These are phyloP conservation scores for Mercurialis annua DNA, from an alignment of 345 rosid species.

Conservation along the genomic window DNA sequence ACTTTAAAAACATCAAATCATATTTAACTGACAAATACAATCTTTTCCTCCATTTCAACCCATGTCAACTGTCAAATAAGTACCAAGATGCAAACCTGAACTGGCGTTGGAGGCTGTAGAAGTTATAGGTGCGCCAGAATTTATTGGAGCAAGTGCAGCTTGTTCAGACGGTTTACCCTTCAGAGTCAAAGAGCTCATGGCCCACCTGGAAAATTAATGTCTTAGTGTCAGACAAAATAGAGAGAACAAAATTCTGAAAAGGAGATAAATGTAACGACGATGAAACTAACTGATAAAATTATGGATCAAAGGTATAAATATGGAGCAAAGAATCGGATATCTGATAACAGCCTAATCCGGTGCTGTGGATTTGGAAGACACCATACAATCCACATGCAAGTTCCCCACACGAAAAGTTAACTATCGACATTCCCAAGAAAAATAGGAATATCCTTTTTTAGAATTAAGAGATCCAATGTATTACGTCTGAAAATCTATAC, in stretches of 20 bases:
- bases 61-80: neutral
- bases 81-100: slow-evolving; percentile 48
- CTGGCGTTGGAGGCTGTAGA: slow-evolving; percentile 55
- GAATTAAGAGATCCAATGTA: neutral
- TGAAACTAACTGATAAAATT: neutral
- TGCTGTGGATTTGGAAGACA: neutral
- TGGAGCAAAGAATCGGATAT: neutral
- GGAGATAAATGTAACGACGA: neutral
- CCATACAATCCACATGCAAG: neutral
- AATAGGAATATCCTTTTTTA: neutral
- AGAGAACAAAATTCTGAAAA: neutral
- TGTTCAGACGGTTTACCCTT: slow-evolving; percentile 93
- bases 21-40: neutral
- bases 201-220: slow-evolving; percentile 64
- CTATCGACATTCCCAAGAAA: neutral
- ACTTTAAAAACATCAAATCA: neutral
- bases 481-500: too few species aligned
- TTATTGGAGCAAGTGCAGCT: slow-evolving; percentile 59
- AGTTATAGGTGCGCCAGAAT: slow-evolving; percentile 40
- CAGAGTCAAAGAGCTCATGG: slow-evolving; percentile 94
- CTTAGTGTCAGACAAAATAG: neutral
- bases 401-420: neutral
- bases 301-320: neutral
- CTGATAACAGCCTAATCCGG: neutral
- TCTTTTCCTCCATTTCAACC: neutral